A percentile compares a stretch with the other conserved stretches of the same genome.
phyloP scores from a whole-genome alignment of 345 rosid species.

The Lagerstroemia speciosa region DNA sequence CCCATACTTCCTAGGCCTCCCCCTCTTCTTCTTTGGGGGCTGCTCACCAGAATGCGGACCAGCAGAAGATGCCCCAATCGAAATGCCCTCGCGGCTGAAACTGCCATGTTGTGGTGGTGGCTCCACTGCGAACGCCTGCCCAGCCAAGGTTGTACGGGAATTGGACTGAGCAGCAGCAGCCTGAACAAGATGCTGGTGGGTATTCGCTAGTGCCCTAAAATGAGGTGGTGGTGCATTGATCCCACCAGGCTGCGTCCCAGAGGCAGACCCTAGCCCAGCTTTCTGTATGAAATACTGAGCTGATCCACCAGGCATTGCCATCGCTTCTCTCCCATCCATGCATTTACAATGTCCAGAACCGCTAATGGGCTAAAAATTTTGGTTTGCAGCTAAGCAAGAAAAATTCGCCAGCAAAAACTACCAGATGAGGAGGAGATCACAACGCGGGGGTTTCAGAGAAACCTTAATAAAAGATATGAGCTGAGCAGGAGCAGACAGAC shows the following conservation, averaged over 20 bases:
- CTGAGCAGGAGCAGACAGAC: neutral
- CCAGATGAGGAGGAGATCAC: neutral
- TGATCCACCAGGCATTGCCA: slow-evolving; percentile 9
- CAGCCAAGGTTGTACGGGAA: slow-evolving; percentile 3
- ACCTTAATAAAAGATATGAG: neutral
- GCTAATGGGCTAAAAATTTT: neutral
- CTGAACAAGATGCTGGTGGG: slow-evolving; percentile 4
- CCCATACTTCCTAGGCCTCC: slow-evolving; percentile 90
- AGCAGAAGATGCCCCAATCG: neutral
- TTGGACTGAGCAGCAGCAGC: slow-evolving; percentile 1
- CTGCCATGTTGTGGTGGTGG: slow-evolving; percentile 1
- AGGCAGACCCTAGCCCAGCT: slow-evolving; percentile 3
- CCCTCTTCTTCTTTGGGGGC: slow-evolving; percentile 88
- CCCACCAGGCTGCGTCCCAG: neutral
- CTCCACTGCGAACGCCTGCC: neutral
- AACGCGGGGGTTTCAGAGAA: neutral
- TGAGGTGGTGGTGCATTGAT: slow-evolving; percentile 3
- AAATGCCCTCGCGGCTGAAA: neutral
- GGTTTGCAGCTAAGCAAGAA: too few relatives aligned
- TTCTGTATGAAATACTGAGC: slow-evolving; percentile 8
- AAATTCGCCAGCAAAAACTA: neutral
- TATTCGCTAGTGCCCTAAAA: slow-evolving; percentile 1
- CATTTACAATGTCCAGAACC: slow-evolving; percentile 42
- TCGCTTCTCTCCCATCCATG: slow-evolving; percentile 97
- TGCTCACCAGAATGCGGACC: slow-evolving; percentile 8